Conservation (phyloP, 495 filamentous ascomycete species). For the Xylaria curta region DNA sequence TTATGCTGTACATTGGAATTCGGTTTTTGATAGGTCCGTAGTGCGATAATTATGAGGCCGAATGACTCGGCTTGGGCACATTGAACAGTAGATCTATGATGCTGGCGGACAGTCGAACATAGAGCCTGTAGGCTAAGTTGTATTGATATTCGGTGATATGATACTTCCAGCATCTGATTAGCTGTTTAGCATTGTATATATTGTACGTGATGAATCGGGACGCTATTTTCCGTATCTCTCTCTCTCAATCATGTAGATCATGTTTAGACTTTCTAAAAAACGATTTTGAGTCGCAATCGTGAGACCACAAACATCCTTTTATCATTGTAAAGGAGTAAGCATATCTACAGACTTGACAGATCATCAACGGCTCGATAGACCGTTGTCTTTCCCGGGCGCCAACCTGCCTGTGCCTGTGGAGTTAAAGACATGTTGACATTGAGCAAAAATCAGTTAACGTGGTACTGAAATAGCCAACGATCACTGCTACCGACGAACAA, state of each 20-base stretch:
- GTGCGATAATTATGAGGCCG: neutral
- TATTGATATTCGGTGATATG: neutral
- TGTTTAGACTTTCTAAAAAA: neutral
- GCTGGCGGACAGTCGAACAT: neutral
- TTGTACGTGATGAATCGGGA: neutral
- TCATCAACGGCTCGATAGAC: neutral
- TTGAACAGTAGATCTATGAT: neutral
- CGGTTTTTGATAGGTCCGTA: neutral
- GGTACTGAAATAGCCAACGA: slow-evolving; percentile 33
- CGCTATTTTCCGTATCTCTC: too few species aligned
- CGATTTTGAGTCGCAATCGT: neutral
- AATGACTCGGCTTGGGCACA: neutral
- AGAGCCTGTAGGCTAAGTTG: neutral
- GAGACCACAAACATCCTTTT: slow-evolving; percentile 21
- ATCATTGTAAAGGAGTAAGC: slow-evolving; percentile 47
- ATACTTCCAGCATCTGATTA: neutral
- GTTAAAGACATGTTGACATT: slow-evolving; percentile 32
- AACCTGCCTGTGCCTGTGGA: slow-evolving; percentile 37
- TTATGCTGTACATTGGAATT: neutral
- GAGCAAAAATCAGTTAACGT: neutral
- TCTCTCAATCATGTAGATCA: neutral
- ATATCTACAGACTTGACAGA: neutral
- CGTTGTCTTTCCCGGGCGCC: neutral
- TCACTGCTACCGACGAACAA: neutral
- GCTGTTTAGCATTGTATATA: neutral